Evolutionary conservation across 23 red algal genomes (phyloP), one percentile per base, ranked within the genome.

Genomic region (Gracilariopsis chorda): DNA sequence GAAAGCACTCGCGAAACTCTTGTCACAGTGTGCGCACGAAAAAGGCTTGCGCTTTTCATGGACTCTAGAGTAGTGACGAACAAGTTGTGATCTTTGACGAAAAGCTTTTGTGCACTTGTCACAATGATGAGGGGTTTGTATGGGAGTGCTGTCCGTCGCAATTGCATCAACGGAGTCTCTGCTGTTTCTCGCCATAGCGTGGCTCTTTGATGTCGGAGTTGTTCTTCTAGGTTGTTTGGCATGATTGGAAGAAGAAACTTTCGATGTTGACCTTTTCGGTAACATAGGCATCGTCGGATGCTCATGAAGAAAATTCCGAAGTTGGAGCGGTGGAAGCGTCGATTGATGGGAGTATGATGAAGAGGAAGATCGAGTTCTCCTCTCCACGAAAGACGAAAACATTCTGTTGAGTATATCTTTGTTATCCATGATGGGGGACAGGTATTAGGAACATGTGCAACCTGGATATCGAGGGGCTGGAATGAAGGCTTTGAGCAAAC

Each of bases 1-100:
- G n/a, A 80, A 82, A 29, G 75, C 75, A 32, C 48, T 56, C 13
- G 88, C 88, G 86, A 95, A 95, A 3, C 76, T 44, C 39, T 78
- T 81, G 51, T 84, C 86, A 55, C 92, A 95, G 47, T 95, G 92
- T 9, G 82, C 48, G 45, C 92, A 95, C 19, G 63, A 57, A 51
- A 87, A 95, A 23, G 92, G 92, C 63, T 84, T 81, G 33, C 67
- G 65, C 73, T 79, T 75, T 48, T 95, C 92, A 64, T 95, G 92
- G 17, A 87, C 92, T n/a, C 78, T 19, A 25, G 55, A n/a, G 34
- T 89, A 86, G 84, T 95, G 92, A 6, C 78, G 64, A 25, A 51
- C 67, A 33, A 91, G 53, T 46, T 91, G 88, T 13, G 57, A 68
- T 46, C 88, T 52, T 59, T 91, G 88, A 28, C 77, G 75, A 74